Evolutionary conservation across 768 basidiomycete species (phyloP).

Genomic region (Naematelia aurantialba): DNA sequence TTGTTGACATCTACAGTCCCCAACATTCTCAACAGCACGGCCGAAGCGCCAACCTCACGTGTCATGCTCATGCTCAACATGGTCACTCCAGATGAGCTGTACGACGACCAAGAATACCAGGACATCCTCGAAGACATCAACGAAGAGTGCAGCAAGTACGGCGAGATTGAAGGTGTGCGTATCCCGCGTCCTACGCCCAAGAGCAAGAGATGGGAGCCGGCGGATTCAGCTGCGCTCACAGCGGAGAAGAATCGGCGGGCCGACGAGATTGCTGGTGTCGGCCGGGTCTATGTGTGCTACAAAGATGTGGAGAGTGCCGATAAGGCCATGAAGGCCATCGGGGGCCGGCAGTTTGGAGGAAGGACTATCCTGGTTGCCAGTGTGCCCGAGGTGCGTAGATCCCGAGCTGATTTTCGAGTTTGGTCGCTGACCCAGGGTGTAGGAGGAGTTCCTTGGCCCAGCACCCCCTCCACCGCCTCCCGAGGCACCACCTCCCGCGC

Average conservation of each 20-base stretch:
- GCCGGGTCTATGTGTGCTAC: constrained; percentile 93
- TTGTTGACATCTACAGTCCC: constrained; percentile 18
- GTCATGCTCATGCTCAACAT: constrained; percentile 98
- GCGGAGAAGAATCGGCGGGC: constrained; percentile 55
- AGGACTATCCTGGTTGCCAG: constrained; percentile 48
- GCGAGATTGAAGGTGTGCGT: constrained; percentile 45
- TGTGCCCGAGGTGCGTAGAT: constrained; percentile 43
- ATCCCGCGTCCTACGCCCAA: constrained; percentile 52
- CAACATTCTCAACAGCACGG: constrained; percentile 39
- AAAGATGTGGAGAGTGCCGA: constrained; percentile 60
- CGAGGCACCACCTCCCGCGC: constrained; percentile 21
- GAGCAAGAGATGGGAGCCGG: constrained; percentile 66
- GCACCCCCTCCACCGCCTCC: constrained; percentile 45
- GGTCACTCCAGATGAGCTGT: constrained; percentile 89
- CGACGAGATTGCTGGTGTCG: constrained; percentile 80
- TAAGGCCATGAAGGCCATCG: constrained; percentile 75
- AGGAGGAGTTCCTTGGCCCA: constrained; percentile 49
- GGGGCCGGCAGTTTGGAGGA: constrained; percentile 60
- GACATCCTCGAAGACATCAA: constrained; percentile 93
- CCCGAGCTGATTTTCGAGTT: not conserved
- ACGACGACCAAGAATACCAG: constrained; percentile 84
- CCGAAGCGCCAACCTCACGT: constrained; percentile 66
- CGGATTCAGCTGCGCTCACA: constrained; percentile 60
- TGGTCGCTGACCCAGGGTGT: not conserved
- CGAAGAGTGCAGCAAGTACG: constrained; percentile 45